Evolutionary conservation across 2,329 filamentous ascomycete genomes (phyloP), one percentile per base, ranked within the genome.

Genomic region (Diaporthe sp.): DNA sequence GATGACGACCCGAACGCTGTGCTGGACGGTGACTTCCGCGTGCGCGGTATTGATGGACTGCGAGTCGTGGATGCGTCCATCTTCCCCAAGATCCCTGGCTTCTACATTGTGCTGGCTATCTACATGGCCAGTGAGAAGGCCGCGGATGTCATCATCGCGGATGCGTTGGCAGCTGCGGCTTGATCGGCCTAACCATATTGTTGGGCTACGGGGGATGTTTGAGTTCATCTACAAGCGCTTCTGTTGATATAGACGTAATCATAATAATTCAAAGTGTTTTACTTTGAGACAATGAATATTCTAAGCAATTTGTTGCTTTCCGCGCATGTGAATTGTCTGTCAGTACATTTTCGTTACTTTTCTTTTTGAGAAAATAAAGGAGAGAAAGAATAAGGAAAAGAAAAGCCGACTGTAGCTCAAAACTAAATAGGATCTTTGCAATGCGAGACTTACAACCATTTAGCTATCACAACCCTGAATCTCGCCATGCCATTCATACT

Each of bases 41-140:
- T 73, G 15, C 58, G 71, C 7, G 71, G 71, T 10, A 34, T 62
- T 19, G 58, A 65, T n/a, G 71, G 71, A 22, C 44, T 73, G 53
- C 42, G 71, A 8, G 71, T 73, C 6, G 71, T 73, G 39, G 71
- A 73, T 28, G 71, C 71, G 12, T 62, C 53, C 37, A 51, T 65
- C 25, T 73, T 73, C 58, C 71, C 71, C 19, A 61, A 53, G 55
- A 65, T 73, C 31, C 71, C 71, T 28, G 71, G 71, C 19, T 61
- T 65, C 44, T 73, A 62, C n/a, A 61, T 73, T 4, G 71, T 61
- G 44, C 28, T 73, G 28, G 34, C 71, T 31, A 61, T 73, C 53
- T 73, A 65, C 42, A 73, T 73, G 46, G 55, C 60, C 7, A 62
- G 53, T 13, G 71, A 73, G 58, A 73, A 73, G 58, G 71, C 71